A percentile compares a stretch with the other conserved stretches of the same genome.
phyloP scores from a whole-genome alignment of 352 stramenopile genomes.

The Phytophthora sansomeana region DNA sequence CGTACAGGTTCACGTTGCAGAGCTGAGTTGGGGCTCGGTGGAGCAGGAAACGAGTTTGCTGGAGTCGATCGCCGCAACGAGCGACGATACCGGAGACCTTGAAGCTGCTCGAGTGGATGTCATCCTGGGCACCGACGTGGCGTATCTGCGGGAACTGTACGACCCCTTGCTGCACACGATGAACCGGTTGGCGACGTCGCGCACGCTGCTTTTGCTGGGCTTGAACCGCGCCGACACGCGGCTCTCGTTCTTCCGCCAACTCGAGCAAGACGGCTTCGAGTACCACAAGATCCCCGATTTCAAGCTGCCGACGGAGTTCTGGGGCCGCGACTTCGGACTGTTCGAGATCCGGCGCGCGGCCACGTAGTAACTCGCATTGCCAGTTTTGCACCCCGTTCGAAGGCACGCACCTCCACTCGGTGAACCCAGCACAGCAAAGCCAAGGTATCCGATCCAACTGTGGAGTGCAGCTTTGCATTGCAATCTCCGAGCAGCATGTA shows the following conservation, averaged over 20 bases:
- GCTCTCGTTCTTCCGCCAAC: slow-evolving; percentile 70
- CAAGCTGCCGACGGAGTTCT: slow-evolving; percentile 58
- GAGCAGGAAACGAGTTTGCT: slow-evolving; percentile 60
- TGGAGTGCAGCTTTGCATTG: slow-evolving; percentile 1
- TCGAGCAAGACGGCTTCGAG: slow-evolving; percentile 76
- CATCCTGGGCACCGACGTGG: slow-evolving; percentile 85
- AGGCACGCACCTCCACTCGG: too few relatives aligned
- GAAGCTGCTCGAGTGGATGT: slow-evolving; percentile 57
- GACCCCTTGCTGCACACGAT: slow-evolving; percentile 77
- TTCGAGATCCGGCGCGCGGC: slow-evolving; percentile 67
- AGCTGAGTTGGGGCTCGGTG: slow-evolving; percentile 64
- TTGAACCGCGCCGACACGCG: slow-evolving; percentile 78
- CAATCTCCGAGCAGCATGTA: slow-evolving; percentile 3
- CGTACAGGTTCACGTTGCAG: slow-evolving; percentile 59
- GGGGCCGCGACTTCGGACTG: slow-evolving; percentile 82
- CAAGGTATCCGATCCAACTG: slow-evolving; percentile 23
- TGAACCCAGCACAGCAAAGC: slow-evolving; percentile 6
- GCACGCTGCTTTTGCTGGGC: slow-evolving; percentile 73
- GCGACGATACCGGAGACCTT: background rate
- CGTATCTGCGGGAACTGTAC: slow-evolving; percentile 80
- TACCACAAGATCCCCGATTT: slow-evolving; percentile 86
- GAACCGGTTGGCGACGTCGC: slow-evolving; percentile 42
- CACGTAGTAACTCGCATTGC: too few relatives aligned
- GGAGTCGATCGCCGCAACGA: slow-evolving; percentile 32
- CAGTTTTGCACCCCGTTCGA: too few relatives aligned